A percentile compares a stretch with the other conserved stretches of the same genome.
phyloP scores from a whole-genome alignment of 2,329 filamentous ascomycete genomes.

The Delphinella strobiligena region DNA sequence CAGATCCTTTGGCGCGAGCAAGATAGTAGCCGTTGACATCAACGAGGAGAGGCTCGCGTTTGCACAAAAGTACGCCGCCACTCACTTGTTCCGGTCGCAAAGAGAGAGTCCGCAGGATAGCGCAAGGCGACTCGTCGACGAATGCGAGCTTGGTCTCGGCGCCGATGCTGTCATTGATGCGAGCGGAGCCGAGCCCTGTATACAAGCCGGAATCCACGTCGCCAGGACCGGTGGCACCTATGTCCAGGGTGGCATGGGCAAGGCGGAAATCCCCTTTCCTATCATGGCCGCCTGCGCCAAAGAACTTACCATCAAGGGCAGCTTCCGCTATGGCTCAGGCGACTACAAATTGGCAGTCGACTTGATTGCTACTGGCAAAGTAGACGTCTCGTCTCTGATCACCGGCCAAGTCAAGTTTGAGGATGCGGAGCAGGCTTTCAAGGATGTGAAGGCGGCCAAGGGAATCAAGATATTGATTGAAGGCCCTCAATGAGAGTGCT shows the following conservation, averaged over 20 bases:
- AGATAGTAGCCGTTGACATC: conserved; percentile 48
- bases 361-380: conserved; percentile 56
- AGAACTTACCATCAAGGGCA: conserved; percentile 72
- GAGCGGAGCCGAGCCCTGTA: conserved; percentile 64
- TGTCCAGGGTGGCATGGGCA: conserved; percentile 79
- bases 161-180: conserved; percentile 74
- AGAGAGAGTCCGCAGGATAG: conserved; percentile 17
- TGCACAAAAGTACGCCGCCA: conserved; percentile 36
- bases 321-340: conserved; percentile 34
- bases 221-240: conserved; percentile 61
- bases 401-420: conserved; percentile 63
- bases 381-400: conserved; percentile 64
- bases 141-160: conserved; percentile 29
- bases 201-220: conserved; percentile 61
- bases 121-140: conserved; percentile 11
- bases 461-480: conserved; percentile 51
- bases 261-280: conserved; percentile 71
- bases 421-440: conserved; percentile 73
- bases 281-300: conserved; percentile 81
- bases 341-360: conserved; percentile 77
- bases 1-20: conserved; percentile 47
- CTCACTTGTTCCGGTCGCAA: conserved; percentile 17
- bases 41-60: conserved; percentile 43
- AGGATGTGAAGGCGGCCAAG: conserved; percentile 71
- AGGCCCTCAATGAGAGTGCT: conserved; percentile 19